Conservation (phyloP, 208 protist species). For the Trypanosoma platydactyli region DNA sequence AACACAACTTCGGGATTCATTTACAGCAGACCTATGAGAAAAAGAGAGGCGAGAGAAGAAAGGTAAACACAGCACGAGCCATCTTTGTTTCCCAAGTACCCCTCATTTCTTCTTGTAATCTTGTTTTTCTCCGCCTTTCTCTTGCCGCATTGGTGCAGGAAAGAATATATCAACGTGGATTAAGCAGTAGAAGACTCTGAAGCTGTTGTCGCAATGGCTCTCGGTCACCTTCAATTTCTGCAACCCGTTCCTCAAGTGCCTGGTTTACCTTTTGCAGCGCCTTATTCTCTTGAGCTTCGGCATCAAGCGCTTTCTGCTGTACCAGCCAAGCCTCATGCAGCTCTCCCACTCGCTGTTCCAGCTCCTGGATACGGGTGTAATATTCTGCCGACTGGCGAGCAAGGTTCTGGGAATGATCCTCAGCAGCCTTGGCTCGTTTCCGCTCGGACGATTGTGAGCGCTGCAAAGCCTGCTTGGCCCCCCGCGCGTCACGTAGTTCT, state of each 20-base stretch:
- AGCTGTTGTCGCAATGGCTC: constrained; percentile 78
- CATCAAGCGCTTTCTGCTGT: constrained; percentile 21
- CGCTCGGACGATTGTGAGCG: constrained; percentile 10
- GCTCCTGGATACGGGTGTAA: background rate
- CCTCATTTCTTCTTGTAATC: background rate
- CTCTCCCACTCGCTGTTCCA: constrained; percentile 13
- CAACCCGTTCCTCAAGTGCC: constrained; percentile 62
- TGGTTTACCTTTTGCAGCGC: constrained; percentile 66
- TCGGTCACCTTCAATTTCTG: constrained; percentile 64
- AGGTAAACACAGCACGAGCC: background rate
- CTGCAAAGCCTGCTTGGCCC: constrained; percentile 14
- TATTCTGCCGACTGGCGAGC: background rate
- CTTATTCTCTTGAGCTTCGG: constrained; percentile 47
- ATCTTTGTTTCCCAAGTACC: background rate
- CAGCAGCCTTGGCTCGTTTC: constrained; percentile 12
- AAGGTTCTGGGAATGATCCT: constrained; percentile 16
- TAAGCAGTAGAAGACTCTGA: constrained; percentile 48
- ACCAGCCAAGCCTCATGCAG: constrained; percentile 24
- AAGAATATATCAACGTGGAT: background rate
- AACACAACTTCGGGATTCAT: too few relatives aligned
- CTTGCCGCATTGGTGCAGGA: background rate
- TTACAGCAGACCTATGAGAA: too few relatives aligned
- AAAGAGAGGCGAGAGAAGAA: background rate
- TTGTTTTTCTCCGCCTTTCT: background rate
- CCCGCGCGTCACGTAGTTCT: constrained; percentile 20